These are phyloP conservation scores for Ustilago crameri DNA, from an alignment of 1,284 basidiomycete species.

Conservation along the genomic window DNA sequence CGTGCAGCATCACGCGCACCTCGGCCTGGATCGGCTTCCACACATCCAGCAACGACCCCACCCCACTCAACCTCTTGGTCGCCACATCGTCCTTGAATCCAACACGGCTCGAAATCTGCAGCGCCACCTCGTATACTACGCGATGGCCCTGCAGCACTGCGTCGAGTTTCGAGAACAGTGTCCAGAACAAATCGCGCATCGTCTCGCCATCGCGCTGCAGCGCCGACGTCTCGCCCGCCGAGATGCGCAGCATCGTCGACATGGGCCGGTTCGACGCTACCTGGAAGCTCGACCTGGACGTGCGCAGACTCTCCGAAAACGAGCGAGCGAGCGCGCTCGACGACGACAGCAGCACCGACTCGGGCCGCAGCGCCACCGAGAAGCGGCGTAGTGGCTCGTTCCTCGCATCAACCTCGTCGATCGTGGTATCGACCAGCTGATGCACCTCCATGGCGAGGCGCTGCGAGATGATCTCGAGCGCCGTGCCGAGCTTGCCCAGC, in stretches of 20 bases:
- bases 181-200: constrained; percentile 91
- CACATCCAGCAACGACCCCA: constrained; percentile 77
- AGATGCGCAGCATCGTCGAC: constrained; percentile 47
- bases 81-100: constrained; percentile 52
- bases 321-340: constrained; percentile 49
- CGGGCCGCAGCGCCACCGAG: constrained; percentile 76
- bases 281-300: constrained; percentile 49
- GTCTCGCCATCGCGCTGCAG: constrained; percentile 63
- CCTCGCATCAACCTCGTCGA: constrained; percentile 85
- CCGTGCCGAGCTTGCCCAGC: constrained; percentile 86
- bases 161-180: constrained; percentile 93
- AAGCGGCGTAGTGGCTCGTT: constrained; percentile 69
- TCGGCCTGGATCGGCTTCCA: constrained; percentile 92
- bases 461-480: constrained; percentile 85
- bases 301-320: constrained; percentile 46
- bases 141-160: constrained; percentile 93
- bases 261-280: constrained; percentile 21
- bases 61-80: constrained; percentile 37
- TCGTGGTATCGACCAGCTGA: constrained; percentile 83
- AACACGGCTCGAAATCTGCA: constrained; percentile 48
- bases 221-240: constrained; percentile 53
- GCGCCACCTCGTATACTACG: constrained; percentile 84
- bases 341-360: constrained; percentile 68
- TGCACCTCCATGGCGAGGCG: constrained; percentile 87
- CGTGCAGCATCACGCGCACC: constrained; percentile 80